Evolutionary conservation across 2,329 filamentous ascomycete species (phyloP).

Genomic region (Aspergillus pseudoglaucus): DNA sequence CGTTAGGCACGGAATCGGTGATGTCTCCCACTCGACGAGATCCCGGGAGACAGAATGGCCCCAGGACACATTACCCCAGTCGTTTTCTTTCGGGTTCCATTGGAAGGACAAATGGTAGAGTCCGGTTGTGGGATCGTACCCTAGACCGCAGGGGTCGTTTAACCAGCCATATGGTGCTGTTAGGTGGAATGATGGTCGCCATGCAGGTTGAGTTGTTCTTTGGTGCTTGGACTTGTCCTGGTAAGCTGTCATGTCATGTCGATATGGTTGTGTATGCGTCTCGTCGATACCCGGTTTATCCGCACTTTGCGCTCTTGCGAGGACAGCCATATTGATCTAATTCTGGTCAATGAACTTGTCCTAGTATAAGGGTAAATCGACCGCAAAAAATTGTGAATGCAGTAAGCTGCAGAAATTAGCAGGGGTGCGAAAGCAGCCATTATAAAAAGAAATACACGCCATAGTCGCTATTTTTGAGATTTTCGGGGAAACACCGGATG

Average conservation of each 20-base stretch:
- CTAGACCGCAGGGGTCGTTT: constrained; percentile 40
- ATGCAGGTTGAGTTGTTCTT: constrained; percentile 1
- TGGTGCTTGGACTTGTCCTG: not conserved
- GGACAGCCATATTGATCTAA: constrained; percentile 5
- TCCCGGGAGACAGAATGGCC: constrained; percentile 34
- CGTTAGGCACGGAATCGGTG: constrained; percentile 20
- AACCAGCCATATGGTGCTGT: constrained; percentile 35
- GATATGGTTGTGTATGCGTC: not conserved
- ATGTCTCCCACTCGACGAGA: constrained; percentile 33
- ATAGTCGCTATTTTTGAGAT: not conserved
- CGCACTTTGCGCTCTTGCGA: constrained; percentile 2
- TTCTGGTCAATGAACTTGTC: not conserved
- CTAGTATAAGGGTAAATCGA: not conserved
- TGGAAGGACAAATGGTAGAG: constrained; percentile 40
- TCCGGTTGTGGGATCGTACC: constrained; percentile 33
- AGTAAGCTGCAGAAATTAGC: not conserved
- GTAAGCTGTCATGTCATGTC: not conserved
- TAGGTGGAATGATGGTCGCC: constrained; percentile 32
- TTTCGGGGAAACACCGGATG: not conserved
- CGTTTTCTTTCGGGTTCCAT: constrained; percentile 37
- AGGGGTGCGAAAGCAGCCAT: not conserved
- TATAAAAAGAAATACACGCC: not conserved
- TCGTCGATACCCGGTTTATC: not conserved
- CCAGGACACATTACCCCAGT: constrained; percentile 41
- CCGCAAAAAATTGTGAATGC: not conserved